Conservation (phyloP, 306 rosid genomes). For the Calophaca sinica region DNA sequence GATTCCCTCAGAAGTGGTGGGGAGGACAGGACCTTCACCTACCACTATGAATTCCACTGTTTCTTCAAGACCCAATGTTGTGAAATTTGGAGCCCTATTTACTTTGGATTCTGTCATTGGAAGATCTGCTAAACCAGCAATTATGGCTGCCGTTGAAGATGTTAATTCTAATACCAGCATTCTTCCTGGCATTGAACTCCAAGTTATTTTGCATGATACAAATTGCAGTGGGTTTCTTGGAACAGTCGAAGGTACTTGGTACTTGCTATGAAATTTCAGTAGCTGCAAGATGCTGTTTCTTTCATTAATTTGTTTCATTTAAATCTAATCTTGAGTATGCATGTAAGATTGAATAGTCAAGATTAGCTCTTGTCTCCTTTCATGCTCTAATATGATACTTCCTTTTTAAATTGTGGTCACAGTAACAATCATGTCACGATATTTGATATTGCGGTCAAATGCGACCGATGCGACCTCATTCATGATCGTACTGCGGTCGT, state of each 20-base stretch:
- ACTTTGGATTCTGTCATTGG: conserved; percentile 68
- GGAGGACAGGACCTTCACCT: conserved; percentile 54
- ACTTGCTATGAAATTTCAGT: conserved; percentile 38
- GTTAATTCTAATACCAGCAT: conserved; percentile 61
- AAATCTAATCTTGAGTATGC: neutral
- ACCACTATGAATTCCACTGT: conserved; percentile 47
- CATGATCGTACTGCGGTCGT: too few species aligned
- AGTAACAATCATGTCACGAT: too few species aligned
- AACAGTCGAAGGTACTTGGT: conserved; percentile 70
- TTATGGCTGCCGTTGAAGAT: conserved; percentile 65
- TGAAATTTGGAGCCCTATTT: conserved; percentile 77
- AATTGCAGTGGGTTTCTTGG: conserved; percentile 78
- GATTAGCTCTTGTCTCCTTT: neutral
- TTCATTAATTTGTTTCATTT: neutral
- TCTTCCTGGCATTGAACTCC: conserved; percentile 58
- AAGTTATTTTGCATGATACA: conserved; percentile 53
- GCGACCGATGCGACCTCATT: too few species aligned
- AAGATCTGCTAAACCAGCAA: conserved; percentile 65
- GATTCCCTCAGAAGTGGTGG: conserved; percentile 59
- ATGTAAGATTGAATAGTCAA: neutral
- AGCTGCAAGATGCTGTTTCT: conserved; percentile 27
- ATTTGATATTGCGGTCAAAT: too few species aligned
- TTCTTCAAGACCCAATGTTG: conserved; percentile 51
- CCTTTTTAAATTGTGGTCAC: too few species aligned
- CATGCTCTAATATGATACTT: too few species aligned